Evolutionary conservation across 345 rosid species (phyloP), one percentile per base, ranked within the genome.

Genomic region (Acer yangbiense): DNA sequence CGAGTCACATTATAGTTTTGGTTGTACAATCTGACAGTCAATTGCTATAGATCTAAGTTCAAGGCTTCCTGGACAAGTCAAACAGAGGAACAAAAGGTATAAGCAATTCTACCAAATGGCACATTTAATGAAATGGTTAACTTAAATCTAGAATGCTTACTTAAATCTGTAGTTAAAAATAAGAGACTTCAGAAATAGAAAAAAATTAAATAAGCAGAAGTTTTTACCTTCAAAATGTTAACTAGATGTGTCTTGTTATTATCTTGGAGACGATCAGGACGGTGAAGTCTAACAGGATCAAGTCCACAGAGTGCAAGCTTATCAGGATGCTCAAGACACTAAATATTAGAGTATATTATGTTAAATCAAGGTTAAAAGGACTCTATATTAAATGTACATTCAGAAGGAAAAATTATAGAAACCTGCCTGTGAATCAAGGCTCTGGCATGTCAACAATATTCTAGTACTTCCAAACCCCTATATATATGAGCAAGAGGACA

Each of bases 201-300:
- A 76, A 76, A 12, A 7, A 41, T 65, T 62, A 57, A 11, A 61
- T 29, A 17, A 12, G 68, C 77, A 39, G 69, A 76, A 64, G 25
- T 61, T 54, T 58, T 83, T 79, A 90, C 98, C 94, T 93, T 93
- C 78, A 93, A 77, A 65, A 90, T 73, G 82, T 93, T 93, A 71
- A 87, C 87, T 43, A 89, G 84, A 67, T 87, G 84, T 52, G 88
- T 77, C 78, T 88, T 87, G 25, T 78, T 71, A 79, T 88, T 82
- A 84, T 93, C 98, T 85, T 93, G 97, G 75, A 93, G 84, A 79
- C 98, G 98, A 83, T 92, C 98, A 81, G 83, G 84, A 69, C 98
- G 93, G 65, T 92, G 85, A 81, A 93, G 93, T 77, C 84, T 82
- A 78, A 69, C 78, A 81, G 97, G 90, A 87, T 92, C 93, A 78